Percentiles rank a stretch among this genome's conserved stretches.
These are phyloP conservation scores for Wickerhamomyces ciferrii DNA, from an alignment of 805 yeast genomes.

Conservation along the genomic window DNA sequence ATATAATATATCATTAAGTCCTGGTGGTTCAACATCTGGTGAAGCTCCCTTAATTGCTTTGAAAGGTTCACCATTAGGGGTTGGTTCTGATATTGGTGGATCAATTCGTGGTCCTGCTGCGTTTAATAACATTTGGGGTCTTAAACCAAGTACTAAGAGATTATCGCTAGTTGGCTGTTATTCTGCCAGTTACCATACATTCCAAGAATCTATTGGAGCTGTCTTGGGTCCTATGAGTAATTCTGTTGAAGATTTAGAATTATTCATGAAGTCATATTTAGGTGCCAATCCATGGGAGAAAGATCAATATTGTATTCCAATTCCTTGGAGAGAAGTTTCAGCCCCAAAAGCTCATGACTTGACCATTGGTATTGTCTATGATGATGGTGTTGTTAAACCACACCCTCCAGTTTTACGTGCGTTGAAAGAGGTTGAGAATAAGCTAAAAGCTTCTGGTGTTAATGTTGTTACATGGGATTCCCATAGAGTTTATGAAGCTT, in stretches of 20 bases:
- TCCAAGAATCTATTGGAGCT: conserved; percentile 53
- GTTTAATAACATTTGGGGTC: conserved; percentile 54
- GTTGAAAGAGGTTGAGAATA: conserved; percentile 45
- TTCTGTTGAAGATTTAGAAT: conserved; percentile 59
- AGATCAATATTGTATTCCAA: conserved; percentile 30
- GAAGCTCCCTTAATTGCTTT: conserved; percentile 61
- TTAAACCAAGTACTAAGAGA: conserved; percentile 58
- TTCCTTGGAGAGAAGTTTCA: conserved; percentile 35
- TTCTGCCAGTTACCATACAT: conserved; percentile 9
- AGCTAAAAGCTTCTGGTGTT: conserved; percentile 54
- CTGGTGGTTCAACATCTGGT: conserved; percentile 76
- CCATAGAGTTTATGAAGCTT: conserved; percentile 51
- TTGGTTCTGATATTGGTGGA: conserved; percentile 73
- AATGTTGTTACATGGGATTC: conserved; percentile 52
- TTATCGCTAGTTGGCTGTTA: conserved; percentile 27
- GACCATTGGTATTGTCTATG: conserved; percentile 58
- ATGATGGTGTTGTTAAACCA: conserved; percentile 62
- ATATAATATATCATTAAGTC: conserved; percentile 47
- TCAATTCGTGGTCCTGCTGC: conserved; percentile 68
- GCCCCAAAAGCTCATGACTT: conserved; percentile 34
- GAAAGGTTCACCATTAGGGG: conserved; percentile 56
- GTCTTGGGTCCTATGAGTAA: conserved; percentile 69
- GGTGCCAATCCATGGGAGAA: conserved; percentile 50
- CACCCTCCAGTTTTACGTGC: conserved; percentile 61
- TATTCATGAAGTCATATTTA: conserved; percentile 55